phyloP scores from a whole-genome alignment of 2,329 filamentous ascomycete species.

The Leptographium wingfieldii region DNA sequence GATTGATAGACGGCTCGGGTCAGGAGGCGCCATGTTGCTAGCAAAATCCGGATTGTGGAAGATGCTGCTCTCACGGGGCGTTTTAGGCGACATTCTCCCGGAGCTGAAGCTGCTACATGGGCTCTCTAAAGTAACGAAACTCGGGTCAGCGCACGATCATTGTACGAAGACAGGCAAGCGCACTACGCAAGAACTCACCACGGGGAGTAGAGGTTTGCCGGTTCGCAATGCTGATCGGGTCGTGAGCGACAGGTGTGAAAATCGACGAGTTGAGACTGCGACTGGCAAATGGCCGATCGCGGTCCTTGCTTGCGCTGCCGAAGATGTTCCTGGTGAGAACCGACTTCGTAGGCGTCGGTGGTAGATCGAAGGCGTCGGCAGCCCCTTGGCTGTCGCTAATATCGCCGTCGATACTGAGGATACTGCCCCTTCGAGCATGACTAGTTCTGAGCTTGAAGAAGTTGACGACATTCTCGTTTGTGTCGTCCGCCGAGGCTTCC shows the following conservation, averaged over 20 bases:
- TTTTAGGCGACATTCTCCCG: constrained; percentile 51
- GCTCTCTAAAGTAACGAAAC: constrained; percentile 32
- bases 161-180: neutral
- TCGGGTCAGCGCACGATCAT: neutral
- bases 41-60: constrained; percentile 4
- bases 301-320: constrained; percentile 9
- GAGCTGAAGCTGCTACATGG: constrained; percentile 42
- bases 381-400: constrained; percentile 23
- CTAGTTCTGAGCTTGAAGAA: constrained; percentile 48
- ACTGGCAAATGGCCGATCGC: constrained; percentile 11
- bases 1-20: constrained; percentile 74
- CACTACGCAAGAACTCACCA: neutral
- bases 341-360: constrained; percentile 87
- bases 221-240: neutral
- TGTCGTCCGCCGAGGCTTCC: constrained; percentile 22
- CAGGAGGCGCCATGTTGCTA: constrained; percentile 49
- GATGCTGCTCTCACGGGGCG: constrained; percentile 54
- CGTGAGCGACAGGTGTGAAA: constrained; percentile 1
- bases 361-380: constrained; percentile 54
- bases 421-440: constrained; percentile 48
- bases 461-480: constrained; percentile 35
- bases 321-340: constrained; percentile 25
- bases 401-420: constrained; percentile 71
- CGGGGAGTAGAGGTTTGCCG: neutral
- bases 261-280: constrained; percentile 5